Percentiles rank a stretch among this genome's conserved stretches.
Evolutionary conservation across 2,329 filamentous ascomycete genomes (phyloP).

Genomic region (Paraphoma chrysanthemicola): DNA sequence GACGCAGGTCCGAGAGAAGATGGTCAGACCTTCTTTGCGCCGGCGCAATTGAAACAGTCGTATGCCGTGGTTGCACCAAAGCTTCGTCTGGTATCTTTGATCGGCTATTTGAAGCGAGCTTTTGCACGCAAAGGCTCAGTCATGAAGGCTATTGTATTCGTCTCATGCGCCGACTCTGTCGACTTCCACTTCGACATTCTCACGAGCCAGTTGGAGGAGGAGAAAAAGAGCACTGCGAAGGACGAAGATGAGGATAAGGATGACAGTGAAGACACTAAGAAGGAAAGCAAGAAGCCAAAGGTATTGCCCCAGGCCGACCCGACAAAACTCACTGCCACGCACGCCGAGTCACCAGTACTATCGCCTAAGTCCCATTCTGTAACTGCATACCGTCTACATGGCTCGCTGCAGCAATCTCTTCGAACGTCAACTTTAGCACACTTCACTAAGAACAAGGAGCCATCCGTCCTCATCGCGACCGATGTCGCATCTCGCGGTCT

Average conservation of each 20-base stretch:
- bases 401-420: slow-evolving; percentile 85
- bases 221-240: slow-evolving; percentile 27
- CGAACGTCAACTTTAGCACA: slow-evolving; percentile 85
- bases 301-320: slow-evolving; percentile 50
- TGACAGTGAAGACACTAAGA: slow-evolving; percentile 17
- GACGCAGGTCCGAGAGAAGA: slow-evolving; percentile 52
- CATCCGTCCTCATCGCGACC: slow-evolving; percentile 87
- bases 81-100: slow-evolving; percentile 84
- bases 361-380: slow-evolving; percentile 79
- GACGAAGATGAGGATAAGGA: slow-evolving; percentile 36
- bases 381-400: slow-evolving; percentile 86
- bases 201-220: slow-evolving; percentile 51
- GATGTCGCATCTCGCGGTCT: slow-evolving; percentile 96
- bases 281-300: slow-evolving; percentile 44
- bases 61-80: slow-evolving; percentile 90
- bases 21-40: slow-evolving; percentile 74
- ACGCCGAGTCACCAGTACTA: slow-evolving; percentile 73
- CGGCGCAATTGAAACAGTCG: slow-evolving; percentile 91
- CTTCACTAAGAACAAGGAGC: slow-evolving; percentile 76
- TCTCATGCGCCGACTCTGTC: slow-evolving; percentile 95
- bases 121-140: slow-evolving; percentile 89
- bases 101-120: slow-evolving; percentile 81
- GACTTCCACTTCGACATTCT: slow-evolving; percentile 95
- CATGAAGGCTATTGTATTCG: slow-evolving; percentile 97
- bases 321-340: slow-evolving; percentile 59